These are phyloP conservation scores for Priceomyces medius DNA, from an alignment of 805 yeast species.

Conservation along the genomic window DNA sequence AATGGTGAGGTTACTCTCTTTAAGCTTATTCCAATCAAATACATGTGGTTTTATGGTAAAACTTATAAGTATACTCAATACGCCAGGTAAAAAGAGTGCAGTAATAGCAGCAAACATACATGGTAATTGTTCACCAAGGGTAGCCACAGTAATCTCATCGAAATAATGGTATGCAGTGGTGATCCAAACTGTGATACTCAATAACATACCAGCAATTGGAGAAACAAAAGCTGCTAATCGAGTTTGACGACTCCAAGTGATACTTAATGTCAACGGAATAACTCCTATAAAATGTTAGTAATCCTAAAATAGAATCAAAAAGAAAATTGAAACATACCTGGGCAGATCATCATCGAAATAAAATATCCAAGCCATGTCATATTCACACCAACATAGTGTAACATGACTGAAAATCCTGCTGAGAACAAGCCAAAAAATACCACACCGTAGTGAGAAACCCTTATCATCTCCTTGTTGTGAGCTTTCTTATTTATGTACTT, in stretches of 20 bases:
- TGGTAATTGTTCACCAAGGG: conserved; percentile 31
- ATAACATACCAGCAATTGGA: conserved; percentile 28
- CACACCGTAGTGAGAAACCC: conserved; percentile 43
- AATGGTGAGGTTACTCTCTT: conserved; percentile 18
- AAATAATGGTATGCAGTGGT: conserved; percentile 26
- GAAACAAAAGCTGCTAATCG: conserved; percentile 27
- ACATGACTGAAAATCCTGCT: conserved; percentile 39
- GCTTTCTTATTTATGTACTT: conserved; percentile 44
- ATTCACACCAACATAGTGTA: conserved; percentile 28
- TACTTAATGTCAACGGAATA: conserved; percentile 31
- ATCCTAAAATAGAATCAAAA: neutral
- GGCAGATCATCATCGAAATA: conserved; percentile 35
- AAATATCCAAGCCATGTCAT: conserved; percentile 35
- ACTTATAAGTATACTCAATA: conserved; percentile 26
- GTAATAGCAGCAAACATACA: conserved; percentile 34
- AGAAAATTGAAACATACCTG: conserved; percentile 18
- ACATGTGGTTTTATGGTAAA: conserved; percentile 22
- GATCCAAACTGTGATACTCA: conserved; percentile 33
- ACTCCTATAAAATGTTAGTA: conserved; percentile 14
- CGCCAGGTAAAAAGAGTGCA: conserved; percentile 32
- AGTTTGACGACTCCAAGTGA: conserved; percentile 34
- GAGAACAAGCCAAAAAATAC: conserved; percentile 36
- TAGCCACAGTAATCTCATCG: conserved; percentile 24
- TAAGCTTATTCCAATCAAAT: conserved; percentile 30
- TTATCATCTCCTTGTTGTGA: conserved; percentile 39